phyloP scores from a whole-genome alignment of 2,329 filamentous ascomycete species.

The Biscogniauxia marginata region DNA sequence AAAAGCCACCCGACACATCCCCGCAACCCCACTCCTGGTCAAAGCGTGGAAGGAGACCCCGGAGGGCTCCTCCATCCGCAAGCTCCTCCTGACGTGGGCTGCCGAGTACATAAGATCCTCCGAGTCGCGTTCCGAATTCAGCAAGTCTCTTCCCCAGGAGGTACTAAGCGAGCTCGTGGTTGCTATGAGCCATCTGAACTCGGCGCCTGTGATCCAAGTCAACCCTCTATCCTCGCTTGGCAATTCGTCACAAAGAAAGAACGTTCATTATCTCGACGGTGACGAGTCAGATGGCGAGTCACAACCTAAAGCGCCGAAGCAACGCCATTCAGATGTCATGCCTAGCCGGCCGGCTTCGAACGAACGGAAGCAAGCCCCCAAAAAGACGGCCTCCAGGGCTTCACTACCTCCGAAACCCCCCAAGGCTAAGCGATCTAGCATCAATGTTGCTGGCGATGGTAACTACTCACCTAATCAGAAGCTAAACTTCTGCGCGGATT shows the following conservation, averaged over 20 bases:
- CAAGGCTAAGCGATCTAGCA: conserved; percentile 31
- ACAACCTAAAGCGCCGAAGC: conserved; percentile 31
- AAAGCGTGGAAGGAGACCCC: conserved; percentile 63
- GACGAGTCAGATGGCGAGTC: conserved; percentile 41
- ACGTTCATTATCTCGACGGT: conserved; percentile 49
- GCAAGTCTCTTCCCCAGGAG: conserved; percentile 59
- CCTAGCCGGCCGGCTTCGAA: conserved; percentile 18
- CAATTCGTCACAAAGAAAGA: conserved; percentile 37
- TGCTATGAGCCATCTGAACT: conserved; percentile 57
- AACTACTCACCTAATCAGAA: conserved; percentile 44
- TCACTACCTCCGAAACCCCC: conserved; percentile 34
- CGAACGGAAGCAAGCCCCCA: conserved; percentile 20
- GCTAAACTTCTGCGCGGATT: conserved; percentile 57
- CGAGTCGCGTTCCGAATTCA: conserved; percentile 55
- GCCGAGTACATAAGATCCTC: conserved; percentile 63
- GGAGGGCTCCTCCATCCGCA: conserved; percentile 57
- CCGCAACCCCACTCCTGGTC: conserved; percentile 57
- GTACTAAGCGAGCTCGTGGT: conserved; percentile 63
- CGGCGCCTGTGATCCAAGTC: conserved; percentile 34
- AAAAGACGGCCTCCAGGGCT: conserved; percentile 29
- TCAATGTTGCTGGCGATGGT: conserved; percentile 25
- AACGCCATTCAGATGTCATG: conserved; percentile 39
- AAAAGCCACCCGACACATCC: conserved; percentile 52
- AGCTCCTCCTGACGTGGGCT: conserved; percentile 59
- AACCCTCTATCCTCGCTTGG: conserved; percentile 21